Percentiles rank a stretch among this genome's conserved stretches.
Conservation (phyloP, 108 stramenopile species). For the Skeletonema potamos region DNA sequence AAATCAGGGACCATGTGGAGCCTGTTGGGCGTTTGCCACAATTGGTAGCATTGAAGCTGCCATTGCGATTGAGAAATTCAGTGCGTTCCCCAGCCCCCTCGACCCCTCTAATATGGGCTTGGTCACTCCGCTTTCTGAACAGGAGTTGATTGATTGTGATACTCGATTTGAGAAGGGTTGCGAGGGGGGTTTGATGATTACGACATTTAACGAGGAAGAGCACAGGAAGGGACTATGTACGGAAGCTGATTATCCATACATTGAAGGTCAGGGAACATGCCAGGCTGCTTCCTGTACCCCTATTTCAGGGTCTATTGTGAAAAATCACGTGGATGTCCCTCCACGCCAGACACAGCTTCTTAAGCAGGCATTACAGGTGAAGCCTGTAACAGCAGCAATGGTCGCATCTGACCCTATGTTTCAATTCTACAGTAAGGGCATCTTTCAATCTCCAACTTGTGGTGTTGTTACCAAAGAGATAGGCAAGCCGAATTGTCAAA, state of each 20-base stretch:
- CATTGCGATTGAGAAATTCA: slow-evolving; percentile 70
- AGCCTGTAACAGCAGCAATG: slow-evolving; percentile 83
- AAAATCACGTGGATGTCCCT: slow-evolving; percentile 82
- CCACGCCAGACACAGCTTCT: slow-evolving; percentile 72
- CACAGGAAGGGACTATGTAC: slow-evolving; percentile 79
- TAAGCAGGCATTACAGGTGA: slow-evolving; percentile 65
- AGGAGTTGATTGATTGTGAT: slow-evolving; percentile 95
- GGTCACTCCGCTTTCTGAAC: slow-evolving; percentile 85
- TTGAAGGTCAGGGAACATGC: slow-evolving; percentile 51
- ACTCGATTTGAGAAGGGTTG: slow-evolving; percentile 81
- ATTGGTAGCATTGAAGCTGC: slow-evolving; percentile 94
- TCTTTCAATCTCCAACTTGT: slow-evolving; percentile 73
- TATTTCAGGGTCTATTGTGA: slow-evolving; percentile 71
- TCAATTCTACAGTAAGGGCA: slow-evolving; percentile 96
- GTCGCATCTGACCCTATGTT: slow-evolving; percentile 82
- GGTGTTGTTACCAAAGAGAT: slow-evolving; percentile 46
- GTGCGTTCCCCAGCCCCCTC: neutral
- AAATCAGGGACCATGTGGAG: slow-evolving; percentile 89
- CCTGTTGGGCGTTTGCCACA: slow-evolving; percentile 96
- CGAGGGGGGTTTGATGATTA: slow-evolving; percentile 95
- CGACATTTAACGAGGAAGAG: slow-evolving; percentile 90
- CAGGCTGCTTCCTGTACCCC: slow-evolving; percentile 72
- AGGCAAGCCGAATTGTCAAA: slow-evolving; percentile 10
- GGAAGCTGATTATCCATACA: slow-evolving; percentile 92
- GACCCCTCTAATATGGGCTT: slow-evolving; percentile 51